Percentiles rank a stretch among this genome's conserved stretches.
These are phyloP conservation scores for Xylaria sp. DNA, from an alignment of 495 filamentous ascomycete species.

Conservation along the genomic window DNA sequence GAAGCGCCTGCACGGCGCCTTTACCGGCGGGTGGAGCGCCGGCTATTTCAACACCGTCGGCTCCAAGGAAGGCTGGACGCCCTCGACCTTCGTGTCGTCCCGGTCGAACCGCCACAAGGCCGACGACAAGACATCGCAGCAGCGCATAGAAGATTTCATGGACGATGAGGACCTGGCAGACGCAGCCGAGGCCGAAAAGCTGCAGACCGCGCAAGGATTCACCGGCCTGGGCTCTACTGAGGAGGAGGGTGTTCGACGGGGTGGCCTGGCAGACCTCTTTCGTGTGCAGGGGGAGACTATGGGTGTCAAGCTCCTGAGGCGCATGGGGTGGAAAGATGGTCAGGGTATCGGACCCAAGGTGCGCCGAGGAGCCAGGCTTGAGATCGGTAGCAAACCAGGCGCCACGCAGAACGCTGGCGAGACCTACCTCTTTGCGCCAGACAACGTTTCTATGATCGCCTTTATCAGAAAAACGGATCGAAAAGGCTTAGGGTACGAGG, in stretches of 20 bases:
- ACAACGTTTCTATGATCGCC: slow-evolving; percentile 76
- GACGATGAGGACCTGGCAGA: slow-evolving; percentile 96
- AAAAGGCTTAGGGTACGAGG: slow-evolving; percentile 82
- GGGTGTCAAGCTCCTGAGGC: slow-evolving; percentile 84
- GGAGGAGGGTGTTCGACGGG: slow-evolving; percentile 58
- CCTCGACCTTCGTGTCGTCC: slow-evolving; percentile 89
- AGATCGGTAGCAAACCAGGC: slow-evolving; percentile 52
- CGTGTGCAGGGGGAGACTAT: slow-evolving; percentile 81
- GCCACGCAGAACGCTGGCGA: slow-evolving; percentile 49
- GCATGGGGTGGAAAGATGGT: slow-evolving; percentile 96
- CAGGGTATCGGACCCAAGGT: slow-evolving; percentile 92
- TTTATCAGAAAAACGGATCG: slow-evolving; percentile 79
- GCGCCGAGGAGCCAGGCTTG: slow-evolving; percentile 75
- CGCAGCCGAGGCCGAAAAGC: slow-evolving; percentile 73
- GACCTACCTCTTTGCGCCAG: slow-evolving; percentile 86
- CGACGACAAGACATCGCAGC: slow-evolving; percentile 56
- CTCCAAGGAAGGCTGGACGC: slow-evolving; percentile 97
- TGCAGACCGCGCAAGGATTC: slow-evolving; percentile 76
- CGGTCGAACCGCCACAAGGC: slow-evolving; percentile 79
- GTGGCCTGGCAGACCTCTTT: slow-evolving; percentile 76
- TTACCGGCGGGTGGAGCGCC: slow-evolving; percentile 95
- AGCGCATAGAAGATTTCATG: slow-evolving; percentile 93
- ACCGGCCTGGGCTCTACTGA: slow-evolving; percentile 77
- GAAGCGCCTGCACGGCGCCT: slow-evolving; percentile 93
- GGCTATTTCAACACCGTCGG: slow-evolving; percentile 99